A percentile compares a stretch with the other conserved stretches of the same genome.
Conservation (phyloP, 2,329 filamentous ascomycete genomes). For the Phialophora chinensis region DNA sequence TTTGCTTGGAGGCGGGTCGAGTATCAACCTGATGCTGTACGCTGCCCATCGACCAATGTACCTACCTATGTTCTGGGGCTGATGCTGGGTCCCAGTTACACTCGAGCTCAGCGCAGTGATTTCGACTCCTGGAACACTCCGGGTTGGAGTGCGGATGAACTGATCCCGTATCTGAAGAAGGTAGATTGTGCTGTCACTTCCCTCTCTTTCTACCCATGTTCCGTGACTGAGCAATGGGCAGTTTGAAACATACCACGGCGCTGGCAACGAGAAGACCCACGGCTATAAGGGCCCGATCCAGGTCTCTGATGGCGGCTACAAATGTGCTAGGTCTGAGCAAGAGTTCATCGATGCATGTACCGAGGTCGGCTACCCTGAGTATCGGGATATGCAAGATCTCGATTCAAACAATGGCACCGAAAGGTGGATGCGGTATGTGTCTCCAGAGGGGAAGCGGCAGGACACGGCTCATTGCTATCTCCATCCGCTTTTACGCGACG, state of each 20-base stretch:
- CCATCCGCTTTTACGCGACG: slow-evolving; percentile 58
- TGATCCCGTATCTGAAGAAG: slow-evolving; percentile 5
- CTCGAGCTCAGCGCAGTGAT: slow-evolving; percentile 7
- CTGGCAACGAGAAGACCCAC: not conserved
- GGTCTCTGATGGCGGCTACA: not conserved
- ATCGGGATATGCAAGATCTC: not conserved
- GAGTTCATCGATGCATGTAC: not conserved
- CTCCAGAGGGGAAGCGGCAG: slow-evolving; percentile 59
- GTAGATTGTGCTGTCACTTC: not conserved
- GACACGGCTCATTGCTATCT: slow-evolving; percentile 63
- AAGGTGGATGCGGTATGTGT: slow-evolving; percentile 55
- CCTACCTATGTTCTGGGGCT: not conserved
- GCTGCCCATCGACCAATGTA: not conserved
- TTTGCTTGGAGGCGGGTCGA: not conserved
- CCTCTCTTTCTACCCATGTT: not conserved
- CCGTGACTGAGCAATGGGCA: not conserved
- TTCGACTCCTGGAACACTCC: not conserved
- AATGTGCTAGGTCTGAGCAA: slow-evolving; percentile 1
- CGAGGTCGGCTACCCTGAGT: not conserved
- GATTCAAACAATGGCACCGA: slow-evolving; percentile 1
- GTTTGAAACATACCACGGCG: slow-evolving; percentile 1
- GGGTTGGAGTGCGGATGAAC: not conserved
- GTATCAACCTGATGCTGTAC: slow-evolving; percentile 3
- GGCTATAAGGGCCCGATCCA: not conserved
- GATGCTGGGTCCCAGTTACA: not conserved